These are phyloP conservation scores for Suillus lakei DNA, from an alignment of 768 basidiomycete genomes.

Conservation along the genomic window DNA sequence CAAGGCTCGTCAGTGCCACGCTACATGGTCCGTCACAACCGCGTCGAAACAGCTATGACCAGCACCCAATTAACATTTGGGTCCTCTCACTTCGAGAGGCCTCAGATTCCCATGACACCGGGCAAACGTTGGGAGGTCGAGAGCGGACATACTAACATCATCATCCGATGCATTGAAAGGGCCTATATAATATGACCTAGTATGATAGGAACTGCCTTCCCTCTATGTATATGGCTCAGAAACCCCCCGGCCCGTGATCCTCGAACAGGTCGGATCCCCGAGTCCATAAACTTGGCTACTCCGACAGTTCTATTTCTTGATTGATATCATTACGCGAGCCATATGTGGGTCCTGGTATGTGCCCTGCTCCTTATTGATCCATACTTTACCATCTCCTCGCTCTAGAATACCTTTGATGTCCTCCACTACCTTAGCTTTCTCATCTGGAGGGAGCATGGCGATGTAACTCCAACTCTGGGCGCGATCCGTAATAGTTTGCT, in stretches of 20 bases:
- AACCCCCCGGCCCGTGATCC: neutral
- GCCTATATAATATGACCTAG: neutral
- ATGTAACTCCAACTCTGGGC: slow-evolving; percentile 88
- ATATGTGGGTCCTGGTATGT: slow-evolving; percentile 83
- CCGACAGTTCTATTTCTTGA: slow-evolving; percentile 39
- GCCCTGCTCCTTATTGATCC: slow-evolving; percentile 77
- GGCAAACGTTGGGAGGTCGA: neutral
- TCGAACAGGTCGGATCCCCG: neutral
- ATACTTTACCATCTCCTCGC: slow-evolving; percentile 65
- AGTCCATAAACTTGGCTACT: neutral
- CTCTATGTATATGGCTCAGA: neutral
- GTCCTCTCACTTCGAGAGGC: too few species aligned
- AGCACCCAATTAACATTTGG: too few species aligned
- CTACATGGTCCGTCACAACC: too few species aligned
- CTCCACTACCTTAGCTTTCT: slow-evolving; percentile 54
- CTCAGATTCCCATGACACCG: neutral
- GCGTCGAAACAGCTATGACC: too few species aligned
- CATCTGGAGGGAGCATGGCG: slow-evolving; percentile 58
- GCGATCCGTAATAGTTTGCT: slow-evolving; percentile 65
- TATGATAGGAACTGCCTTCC: neutral
- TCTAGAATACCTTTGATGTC: slow-evolving; percentile 61
- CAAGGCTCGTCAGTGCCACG: too few species aligned
- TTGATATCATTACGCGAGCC: slow-evolving; percentile 58
- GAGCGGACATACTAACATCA: neutral
- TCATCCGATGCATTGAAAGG: neutral